Evolutionary conservation across 805 yeast genomes (phyloP).

Genomic region (Kurtzmaniella fragi): DNA sequence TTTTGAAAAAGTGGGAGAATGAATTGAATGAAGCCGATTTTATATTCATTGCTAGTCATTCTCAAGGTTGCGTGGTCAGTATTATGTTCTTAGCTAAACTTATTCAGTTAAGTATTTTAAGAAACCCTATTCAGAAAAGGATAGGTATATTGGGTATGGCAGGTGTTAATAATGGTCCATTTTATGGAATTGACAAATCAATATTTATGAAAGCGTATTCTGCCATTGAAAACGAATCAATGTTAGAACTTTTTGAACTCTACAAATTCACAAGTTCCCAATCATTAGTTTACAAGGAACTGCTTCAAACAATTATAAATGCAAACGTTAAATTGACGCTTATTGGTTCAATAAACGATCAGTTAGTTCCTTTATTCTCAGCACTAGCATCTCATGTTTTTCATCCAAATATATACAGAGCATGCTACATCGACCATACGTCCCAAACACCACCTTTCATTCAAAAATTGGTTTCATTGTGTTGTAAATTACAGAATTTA

Average conservation of each 20-base stretch:
- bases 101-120: slow-evolving; percentile 49
- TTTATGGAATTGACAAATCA: slow-evolving; percentile 82
- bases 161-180: slow-evolving; percentile 91
- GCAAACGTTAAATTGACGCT: slow-evolving; percentile 74
- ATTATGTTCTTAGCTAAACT: slow-evolving; percentile 71
- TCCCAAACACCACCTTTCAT: slow-evolving; percentile 78
- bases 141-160: slow-evolving; percentile 90
- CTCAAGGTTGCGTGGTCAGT: slow-evolving; percentile 94
- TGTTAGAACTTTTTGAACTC: slow-evolving; percentile 82
- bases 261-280: slow-evolving; percentile 72
- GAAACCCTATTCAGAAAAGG: slow-evolving; percentile 36
- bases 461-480: slow-evolving; percentile 64
- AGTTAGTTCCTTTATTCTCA: slow-evolving; percentile 87
- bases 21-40: slow-evolving; percentile 67
- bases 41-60: slow-evolving; percentile 88
- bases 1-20: slow-evolving; percentile 64
- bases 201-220: slow-evolving; percentile 83
- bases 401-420: slow-evolving; percentile 88
- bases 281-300: slow-evolving; percentile 63
- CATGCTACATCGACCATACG: slow-evolving; percentile 82
- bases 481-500: slow-evolving; percentile 66
- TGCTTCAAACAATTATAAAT: slow-evolving; percentile 58
- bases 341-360: slow-evolving; percentile 91
- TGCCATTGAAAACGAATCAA: slow-evolving; percentile 82
- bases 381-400: slow-evolving; percentile 74